Conservation (phyloP, 2,329 filamentous ascomycete species). For the Aspergillus spinulosporus region DNA sequence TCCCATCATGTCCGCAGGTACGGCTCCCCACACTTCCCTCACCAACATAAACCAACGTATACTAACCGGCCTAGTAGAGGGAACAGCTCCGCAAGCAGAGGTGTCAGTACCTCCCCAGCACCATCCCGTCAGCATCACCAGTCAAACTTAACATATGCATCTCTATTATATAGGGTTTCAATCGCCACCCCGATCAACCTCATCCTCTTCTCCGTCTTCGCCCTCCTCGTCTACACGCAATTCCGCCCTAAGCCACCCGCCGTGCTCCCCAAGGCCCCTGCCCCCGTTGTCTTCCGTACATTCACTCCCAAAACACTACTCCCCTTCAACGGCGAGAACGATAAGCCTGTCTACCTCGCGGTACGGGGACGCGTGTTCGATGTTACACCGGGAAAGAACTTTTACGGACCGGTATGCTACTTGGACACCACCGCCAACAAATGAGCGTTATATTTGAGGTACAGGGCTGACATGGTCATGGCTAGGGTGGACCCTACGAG, state of each 20-base stretch:
- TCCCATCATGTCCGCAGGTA: constrained; percentile 24
- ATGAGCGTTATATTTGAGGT: not conserved
- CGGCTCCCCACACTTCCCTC: no score
- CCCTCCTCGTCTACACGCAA: constrained; percentile 59
- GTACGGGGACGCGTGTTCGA: constrained; percentile 91
- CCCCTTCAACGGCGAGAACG: constrained; percentile 76
- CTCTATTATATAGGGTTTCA: constrained; percentile 40
- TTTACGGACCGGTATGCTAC: constrained; percentile 73
- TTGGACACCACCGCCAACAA: not conserved
- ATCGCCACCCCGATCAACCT: constrained; percentile 63
- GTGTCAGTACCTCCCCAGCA: constrained; percentile 32
- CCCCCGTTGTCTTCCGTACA: constrained; percentile 79
- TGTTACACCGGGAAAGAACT: constrained; percentile 80
- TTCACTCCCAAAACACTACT: constrained; percentile 83
- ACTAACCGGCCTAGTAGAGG: constrained; percentile 23
- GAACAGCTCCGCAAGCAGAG: constrained; percentile 34
- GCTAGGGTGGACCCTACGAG: constrained; percentile 77
- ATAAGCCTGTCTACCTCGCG: constrained; percentile 79
- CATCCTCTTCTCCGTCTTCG: constrained; percentile 59
- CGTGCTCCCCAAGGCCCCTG: constrained; percentile 54
- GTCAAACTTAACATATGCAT: no score
- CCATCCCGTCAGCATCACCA: not conserved
- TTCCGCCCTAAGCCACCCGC: constrained; percentile 56
- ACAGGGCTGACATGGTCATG: not conserved
- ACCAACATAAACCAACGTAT: not conserved